These are phyloP conservation scores for Aspergillus fijiensis DNA, from an alignment of 2,329 filamentous ascomycete genomes.

Conservation along the genomic window DNA sequence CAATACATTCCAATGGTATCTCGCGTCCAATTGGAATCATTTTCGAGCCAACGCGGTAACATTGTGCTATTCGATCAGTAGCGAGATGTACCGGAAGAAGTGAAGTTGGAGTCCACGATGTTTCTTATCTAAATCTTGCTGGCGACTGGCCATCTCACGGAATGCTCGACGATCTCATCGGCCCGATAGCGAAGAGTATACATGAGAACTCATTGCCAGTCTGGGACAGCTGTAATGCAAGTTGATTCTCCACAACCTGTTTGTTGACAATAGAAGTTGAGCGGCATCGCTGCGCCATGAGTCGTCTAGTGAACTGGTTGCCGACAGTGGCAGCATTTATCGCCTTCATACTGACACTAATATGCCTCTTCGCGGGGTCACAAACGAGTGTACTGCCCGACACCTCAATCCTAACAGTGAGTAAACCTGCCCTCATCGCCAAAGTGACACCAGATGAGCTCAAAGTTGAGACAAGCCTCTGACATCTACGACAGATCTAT, in stretches of 20 bases:
- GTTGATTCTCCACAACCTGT: neutral
- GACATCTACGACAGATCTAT: constrained; percentile 30
- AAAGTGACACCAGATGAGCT: neutral
- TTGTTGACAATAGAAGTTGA: neutral
- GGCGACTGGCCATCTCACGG: constrained; percentile 1
- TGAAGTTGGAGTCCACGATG: neutral
- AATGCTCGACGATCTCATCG: neutral
- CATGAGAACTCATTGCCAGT: neutral
- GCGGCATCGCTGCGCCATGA: constrained; percentile 9
- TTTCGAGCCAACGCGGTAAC: neutral
- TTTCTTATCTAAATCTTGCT: neutral
- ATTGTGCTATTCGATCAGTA: neutral
- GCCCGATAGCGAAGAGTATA: neutral
- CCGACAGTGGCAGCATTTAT: constrained; percentile 52
- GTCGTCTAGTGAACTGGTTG: constrained; percentile 36
- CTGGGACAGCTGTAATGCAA: neutral
- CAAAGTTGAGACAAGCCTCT: constrained; percentile 24
- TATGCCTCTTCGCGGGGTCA: constrained; percentile 62
- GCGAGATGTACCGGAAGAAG: neutral
- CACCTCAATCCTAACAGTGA: constrained; percentile 57
- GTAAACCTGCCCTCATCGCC: constrained; percentile 22
- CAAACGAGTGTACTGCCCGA: constrained; percentile 57
- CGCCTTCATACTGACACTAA: constrained; percentile 58
- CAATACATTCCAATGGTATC: neutral
- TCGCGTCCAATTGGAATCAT: neutral